Conservation (phyloP, 768 basidiomycete genomes). For the Myochromella boudieri region DNA sequence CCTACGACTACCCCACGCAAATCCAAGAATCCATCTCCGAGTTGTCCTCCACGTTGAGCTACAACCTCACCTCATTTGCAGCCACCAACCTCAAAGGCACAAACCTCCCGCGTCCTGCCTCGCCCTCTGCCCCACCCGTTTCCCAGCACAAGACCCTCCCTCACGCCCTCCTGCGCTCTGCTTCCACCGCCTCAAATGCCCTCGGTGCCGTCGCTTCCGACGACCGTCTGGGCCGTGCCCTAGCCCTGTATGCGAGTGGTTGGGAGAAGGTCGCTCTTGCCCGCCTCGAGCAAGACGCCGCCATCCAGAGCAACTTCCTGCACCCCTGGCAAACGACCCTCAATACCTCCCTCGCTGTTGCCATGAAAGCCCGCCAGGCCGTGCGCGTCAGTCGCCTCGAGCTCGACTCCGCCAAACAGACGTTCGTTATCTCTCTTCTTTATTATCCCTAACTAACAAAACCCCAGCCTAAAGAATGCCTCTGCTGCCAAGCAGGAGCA, state of each 20-base stretch:
- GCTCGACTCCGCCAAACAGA: constrained; percentile 88
- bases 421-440: constrained; percentile 36
- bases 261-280: constrained; percentile 84
- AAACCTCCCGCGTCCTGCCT: constrained; percentile 70
- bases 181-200: constrained; percentile 54
- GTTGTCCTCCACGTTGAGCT: constrained; percentile 66
- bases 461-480: constrained; percentile 86
- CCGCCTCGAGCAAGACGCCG: constrained; percentile 75
- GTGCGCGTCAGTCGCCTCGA: constrained; percentile 80
- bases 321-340: constrained; percentile 89
- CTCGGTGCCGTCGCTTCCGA: constrained; percentile 48
- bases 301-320: constrained; percentile 67
- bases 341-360: constrained; percentile 79
- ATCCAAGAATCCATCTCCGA: constrained; percentile 82
- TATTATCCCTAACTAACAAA: background rate
- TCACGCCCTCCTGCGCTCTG: constrained; percentile 87
- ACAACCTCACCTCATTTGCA: constrained; percentile 80
- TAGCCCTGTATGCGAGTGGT: constrained; percentile 76
- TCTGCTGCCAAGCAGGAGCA: constrained; percentile 82
- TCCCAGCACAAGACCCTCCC: constrained; percentile 93
- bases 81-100: constrained; percentile 88
- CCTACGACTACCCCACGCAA: constrained; percentile 88
- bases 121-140: constrained; percentile 53
- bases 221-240: constrained; percentile 74
- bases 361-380: constrained; percentile 89